Evolutionary conservation across 441 rosid species (phyloP), one percentile per base, ranked within the genome.

Genomic region (Syzygium malaccense): DNA sequence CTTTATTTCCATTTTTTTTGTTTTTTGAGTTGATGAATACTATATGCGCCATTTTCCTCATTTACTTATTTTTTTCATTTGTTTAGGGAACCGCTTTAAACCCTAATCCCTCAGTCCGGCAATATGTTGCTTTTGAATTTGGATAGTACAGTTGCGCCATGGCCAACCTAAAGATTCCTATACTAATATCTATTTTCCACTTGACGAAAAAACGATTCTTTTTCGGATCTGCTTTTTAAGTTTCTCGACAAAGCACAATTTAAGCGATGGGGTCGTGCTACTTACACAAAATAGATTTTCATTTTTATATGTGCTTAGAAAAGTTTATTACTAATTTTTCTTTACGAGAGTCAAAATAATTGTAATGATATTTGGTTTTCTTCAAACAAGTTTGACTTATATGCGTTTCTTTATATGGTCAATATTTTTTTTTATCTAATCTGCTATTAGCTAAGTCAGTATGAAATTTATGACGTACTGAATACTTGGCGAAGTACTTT

Each of bases 251-350:
- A 20, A 37, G 49, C 28, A 71, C 45, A 37, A 37, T 37, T 71
- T 5, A 11, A 10, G 49, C 49, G 12, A 37, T 0, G 15, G 1
- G 48, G 48, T 1, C 5, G 3, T 33, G 26, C 23, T 20, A 0
- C 25, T 32, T 32, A 18, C 18, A 19, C 37, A 33, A 33, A 68
- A 68, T 33, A 68, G 33, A 0, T 33, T 33, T 19, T 12, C 48
- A 18, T 4, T 2, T 37, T 37, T 68, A 33, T 4, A 10, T 9
- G 26, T 2, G 26, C 26, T 37, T 33, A 33, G 26, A 68, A 0
- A 68, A 68, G 14, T 68, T 33, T 19, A 33, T 68, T 19, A 33
- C 79, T 68, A 68, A 68, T 68, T 19, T 62, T 6, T 68, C 79
- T 33, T 68, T 41, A 19, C 26, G 48, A 33, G 41, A 30, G 80